Evolutionary conservation across 1,139 yeast species (phyloP).

Genomic region (Kurtzmaniella quercitrusa): DNA sequence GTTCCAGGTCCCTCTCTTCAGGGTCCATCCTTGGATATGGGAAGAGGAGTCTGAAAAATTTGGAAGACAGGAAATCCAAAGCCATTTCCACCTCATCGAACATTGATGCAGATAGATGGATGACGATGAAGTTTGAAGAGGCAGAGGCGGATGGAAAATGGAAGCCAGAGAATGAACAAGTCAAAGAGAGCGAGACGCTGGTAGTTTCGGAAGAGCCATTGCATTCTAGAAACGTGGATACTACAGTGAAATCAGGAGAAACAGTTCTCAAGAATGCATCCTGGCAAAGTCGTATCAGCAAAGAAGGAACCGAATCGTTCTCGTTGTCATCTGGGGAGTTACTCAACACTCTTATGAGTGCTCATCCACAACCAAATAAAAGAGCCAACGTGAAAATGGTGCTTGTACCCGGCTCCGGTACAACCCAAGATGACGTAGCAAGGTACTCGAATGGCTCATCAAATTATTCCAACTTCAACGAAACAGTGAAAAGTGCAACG

Average conservation of each 20-base stretch:
- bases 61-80: slow-evolving; percentile 7
- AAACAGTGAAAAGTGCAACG: not conserved
- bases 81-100: slow-evolving; percentile 14
- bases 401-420: not conserved
- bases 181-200: slow-evolving; percentile 1
- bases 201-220: slow-evolving; percentile 1
- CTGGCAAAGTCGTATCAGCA: slow-evolving; percentile 9
- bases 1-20: slow-evolving; percentile 1
- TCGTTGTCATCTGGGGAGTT: slow-evolving; percentile 38
- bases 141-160: not conserved
- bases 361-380: slow-evolving; percentile 5
- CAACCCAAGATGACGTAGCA: slow-evolving; percentile 5
- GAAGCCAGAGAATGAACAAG: not conserved
- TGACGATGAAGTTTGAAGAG: not conserved
- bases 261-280: slow-evolving; percentile 10
- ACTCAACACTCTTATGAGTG: slow-evolving; percentile 23
- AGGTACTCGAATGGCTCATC: slow-evolving; percentile 4
- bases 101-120: slow-evolving; percentile 10
- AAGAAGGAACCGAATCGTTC: slow-evolving; percentile 15
- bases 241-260: slow-evolving; percentile 12
- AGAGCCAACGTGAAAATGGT: not conserved
- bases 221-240: not conserved
- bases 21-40: not conserved
- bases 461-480: slow-evolving; percentile 7
- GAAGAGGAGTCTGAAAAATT: not conserved